Evolutionary conservation across 768 basidiomycete genomes (phyloP).

Genomic region (Candolleomyces aberdarensis): DNA sequence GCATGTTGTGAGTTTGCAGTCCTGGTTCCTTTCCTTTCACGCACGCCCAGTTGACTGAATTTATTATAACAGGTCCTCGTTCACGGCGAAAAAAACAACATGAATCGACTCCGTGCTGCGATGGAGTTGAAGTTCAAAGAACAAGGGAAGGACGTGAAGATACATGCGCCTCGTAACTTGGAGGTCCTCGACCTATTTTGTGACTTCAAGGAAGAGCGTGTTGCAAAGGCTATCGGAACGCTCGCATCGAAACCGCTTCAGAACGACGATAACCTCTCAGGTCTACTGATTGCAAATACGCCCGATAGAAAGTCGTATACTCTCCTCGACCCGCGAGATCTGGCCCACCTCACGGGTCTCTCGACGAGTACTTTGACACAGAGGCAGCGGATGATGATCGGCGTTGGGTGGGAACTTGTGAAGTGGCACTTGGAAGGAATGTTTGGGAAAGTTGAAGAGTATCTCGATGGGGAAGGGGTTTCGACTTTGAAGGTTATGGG

Average conservation of each 20-base stretch:
- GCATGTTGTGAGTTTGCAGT: slow-evolving; percentile 66
- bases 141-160: slow-evolving; percentile 92
- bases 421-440: slow-evolving; percentile 97
- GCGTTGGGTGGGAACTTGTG: slow-evolving; percentile 92
- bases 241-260: slow-evolving; percentile 78
- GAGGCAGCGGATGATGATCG: slow-evolving; percentile 76
- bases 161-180: slow-evolving; percentile 92
- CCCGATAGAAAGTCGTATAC: slow-evolving; percentile 64
- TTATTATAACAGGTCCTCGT: slow-evolving; percentile 68
- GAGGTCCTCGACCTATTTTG: slow-evolving; percentile 86
- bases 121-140: slow-evolving; percentile 90
- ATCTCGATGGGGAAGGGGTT: slow-evolving; percentile 61
- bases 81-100: slow-evolving; percentile 93
- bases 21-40: not conserved
- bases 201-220: slow-evolving; percentile 78
- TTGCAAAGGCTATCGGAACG: slow-evolving; percentile 96
- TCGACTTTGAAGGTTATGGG: slow-evolving; percentile 76
- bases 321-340: slow-evolving; percentile 88
- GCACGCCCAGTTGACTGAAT: not conserved
- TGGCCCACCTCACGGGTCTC: slow-evolving; percentile 91
- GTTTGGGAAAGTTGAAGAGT: slow-evolving; percentile 82
- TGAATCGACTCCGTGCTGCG: slow-evolving; percentile 87
- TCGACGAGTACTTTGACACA: slow-evolving; percentile 90
- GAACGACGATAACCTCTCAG: slow-evolving; percentile 73
- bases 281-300: slow-evolving; percentile 91